These are phyloP conservation scores for Diaporthe caulivora DNA, from an alignment of 2,329 filamentous ascomycete species.

Conservation along the genomic window DNA sequence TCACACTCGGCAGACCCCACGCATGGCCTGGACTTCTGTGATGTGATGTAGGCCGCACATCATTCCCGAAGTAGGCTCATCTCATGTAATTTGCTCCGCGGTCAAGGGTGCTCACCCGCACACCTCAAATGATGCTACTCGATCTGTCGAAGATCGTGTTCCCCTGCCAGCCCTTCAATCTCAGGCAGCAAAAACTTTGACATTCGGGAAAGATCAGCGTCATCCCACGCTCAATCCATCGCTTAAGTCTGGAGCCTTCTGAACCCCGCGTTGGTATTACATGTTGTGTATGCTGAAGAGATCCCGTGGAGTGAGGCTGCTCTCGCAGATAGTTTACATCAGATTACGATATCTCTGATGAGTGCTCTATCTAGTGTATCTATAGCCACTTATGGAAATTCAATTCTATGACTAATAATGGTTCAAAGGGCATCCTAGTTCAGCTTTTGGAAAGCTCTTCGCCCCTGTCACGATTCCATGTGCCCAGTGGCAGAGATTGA, in stretches of 20 bases:
- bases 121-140: background rate
- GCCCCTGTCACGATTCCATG: background rate
- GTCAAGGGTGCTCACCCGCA: background rate
- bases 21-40: background rate
- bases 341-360: background rate
- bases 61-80: conserved; percentile 9
- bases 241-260: background rate
- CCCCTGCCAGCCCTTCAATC: background rate
- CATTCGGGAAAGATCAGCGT: background rate
- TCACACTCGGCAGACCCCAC: conserved; percentile 12
- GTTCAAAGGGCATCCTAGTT: too few species aligned
- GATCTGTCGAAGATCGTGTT: background rate
- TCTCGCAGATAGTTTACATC: background rate
- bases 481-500: background rate
- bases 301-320: conserved; percentile 15
- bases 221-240: background rate
- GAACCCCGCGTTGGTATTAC: background rate
- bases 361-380: background rate
- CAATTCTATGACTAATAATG: background rate
- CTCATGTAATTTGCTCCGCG: background rate
- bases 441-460: background rate
- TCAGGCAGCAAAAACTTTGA: background rate
- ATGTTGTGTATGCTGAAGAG: background rate
- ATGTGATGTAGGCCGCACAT: background rate
- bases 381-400: background rate